Evolutionary conservation across 257 asterid species (phyloP).

Genomic region (Sherardia arvensis): DNA sequence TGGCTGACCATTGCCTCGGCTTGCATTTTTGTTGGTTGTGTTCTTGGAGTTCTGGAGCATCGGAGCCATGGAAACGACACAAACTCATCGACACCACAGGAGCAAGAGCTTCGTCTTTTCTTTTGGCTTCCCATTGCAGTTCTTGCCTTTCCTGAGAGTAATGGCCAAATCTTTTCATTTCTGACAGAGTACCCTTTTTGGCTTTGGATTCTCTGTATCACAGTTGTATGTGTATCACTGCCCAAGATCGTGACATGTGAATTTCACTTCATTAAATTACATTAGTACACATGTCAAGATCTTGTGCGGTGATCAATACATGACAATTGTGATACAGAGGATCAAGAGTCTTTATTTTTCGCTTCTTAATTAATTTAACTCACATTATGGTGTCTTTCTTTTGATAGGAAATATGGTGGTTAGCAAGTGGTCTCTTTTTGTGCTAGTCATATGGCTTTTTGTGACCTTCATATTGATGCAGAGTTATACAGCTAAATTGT

Average conservation of each 20-base stretch:
- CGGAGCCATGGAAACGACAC: not conserved
- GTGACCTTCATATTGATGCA: slow-evolving; percentile 44
- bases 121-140: slow-evolving; percentile 33
- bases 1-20: slow-evolving; percentile 29
- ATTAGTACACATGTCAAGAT: not conserved
- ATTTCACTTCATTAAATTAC: too few relatives aligned
- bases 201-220: not conserved
- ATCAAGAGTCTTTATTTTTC: not conserved
- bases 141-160: slow-evolving; percentile 56
- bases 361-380: not conserved
- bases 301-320: not conserved
- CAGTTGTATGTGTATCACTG: not conserved
- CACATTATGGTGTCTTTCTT: not conserved
- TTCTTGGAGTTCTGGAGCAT: slow-evolving; percentile 29
- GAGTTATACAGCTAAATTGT: slow-evolving; percentile 46
- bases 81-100: slow-evolving; percentile 8
- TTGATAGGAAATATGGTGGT: slow-evolving; percentile 41
- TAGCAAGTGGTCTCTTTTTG: slow-evolving; percentile 32
- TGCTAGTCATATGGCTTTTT: slow-evolving; percentile 36
- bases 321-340: not conserved
- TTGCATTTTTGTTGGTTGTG: slow-evolving; percentile 22
- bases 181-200: not conserved
- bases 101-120: slow-evolving; percentile 5
- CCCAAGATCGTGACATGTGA: not conserved
- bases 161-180: slow-evolving; percentile 1